Evolutionary conservation across 2,329 filamentous ascomycete genomes (phyloP).

Genomic region (Alternaria consortialis): DNA sequence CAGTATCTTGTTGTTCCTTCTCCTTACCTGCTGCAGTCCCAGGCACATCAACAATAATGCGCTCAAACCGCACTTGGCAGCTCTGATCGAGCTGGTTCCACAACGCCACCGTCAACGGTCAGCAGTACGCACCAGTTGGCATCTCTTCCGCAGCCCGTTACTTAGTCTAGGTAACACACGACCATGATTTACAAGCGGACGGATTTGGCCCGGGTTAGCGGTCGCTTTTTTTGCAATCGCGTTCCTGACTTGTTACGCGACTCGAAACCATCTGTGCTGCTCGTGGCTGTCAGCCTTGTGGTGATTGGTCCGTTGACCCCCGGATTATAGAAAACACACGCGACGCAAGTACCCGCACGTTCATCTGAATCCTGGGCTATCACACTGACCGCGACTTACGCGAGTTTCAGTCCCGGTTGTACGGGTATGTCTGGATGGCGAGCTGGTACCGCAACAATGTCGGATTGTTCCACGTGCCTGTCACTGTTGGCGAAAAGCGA

Average conservation of each 20-base stretch:
- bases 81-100: neutral
- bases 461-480: no score
- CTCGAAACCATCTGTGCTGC: conserved; percentile 3
- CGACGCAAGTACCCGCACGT: conserved; percentile 13
- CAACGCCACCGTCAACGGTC: conserved; percentile 4
- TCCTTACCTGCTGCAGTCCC: neutral
- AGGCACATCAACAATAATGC: conserved; percentile 6
- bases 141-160: conserved; percentile 4
- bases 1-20: neutral
- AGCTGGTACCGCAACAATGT: neutral
- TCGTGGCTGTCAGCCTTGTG: neutral
- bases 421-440: neutral
- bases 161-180: conserved; percentile 7
- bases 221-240: neutral
- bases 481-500: no score
- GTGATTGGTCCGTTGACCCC: neutral
- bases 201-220: conserved; percentile 3
- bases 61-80: conserved; percentile 1
- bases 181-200: neutral
- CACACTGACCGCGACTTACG: conserved; percentile 2
- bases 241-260: conserved; percentile 11
- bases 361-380: neutral
- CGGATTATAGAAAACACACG: neutral
- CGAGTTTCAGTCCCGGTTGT: neutral
- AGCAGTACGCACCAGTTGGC: conserved; percentile 10